A percentile compares a stretch with the other conserved stretches of the same genome.
phyloP scores from a whole-genome alignment of 75 land plant species.

The Isoetes taiwanensis region DNA sequence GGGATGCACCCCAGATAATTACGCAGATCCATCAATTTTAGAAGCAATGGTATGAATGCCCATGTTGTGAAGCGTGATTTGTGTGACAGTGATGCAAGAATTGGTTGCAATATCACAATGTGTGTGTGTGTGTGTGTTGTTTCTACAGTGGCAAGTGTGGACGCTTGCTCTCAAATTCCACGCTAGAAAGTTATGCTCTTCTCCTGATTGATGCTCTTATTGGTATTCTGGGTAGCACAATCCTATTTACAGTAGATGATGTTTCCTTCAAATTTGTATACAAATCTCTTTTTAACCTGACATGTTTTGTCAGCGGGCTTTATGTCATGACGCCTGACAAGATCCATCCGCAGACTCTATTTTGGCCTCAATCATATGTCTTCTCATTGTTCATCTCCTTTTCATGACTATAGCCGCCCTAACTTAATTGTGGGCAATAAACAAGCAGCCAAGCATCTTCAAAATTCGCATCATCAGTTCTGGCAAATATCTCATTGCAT shows the following conservation, averaged over 20 bases:
- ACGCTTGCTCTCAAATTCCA: constrained; percentile 43
- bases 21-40: constrained; percentile 74
- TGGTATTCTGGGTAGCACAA: constrained; percentile 43
- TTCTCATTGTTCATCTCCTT: constrained; percentile 71
- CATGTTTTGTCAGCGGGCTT: constrained; percentile 62
- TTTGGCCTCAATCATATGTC: constrained; percentile 62
- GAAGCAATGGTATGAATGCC: constrained; percentile 89
- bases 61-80: constrained; percentile 71
- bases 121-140: constrained; percentile 71
- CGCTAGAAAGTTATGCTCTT: constrained; percentile 42
- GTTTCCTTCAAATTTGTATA: constrained; percentile 34
- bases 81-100: constrained; percentile 54
- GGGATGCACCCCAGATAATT: constrained; percentile 95
- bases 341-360: constrained; percentile 92
- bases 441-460: no score
- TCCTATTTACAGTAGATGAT: constrained; percentile 38
- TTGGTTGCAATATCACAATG: constrained; percentile 78
- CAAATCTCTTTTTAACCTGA: constrained; percentile 38
- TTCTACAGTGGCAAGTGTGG: constrained; percentile 66
- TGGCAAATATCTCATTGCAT: constrained; percentile 68
- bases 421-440: no score
- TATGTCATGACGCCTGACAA: constrained; percentile 81
- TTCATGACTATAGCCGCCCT: constrained; percentile 90
- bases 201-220: constrained; percentile 50
- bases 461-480: no score